Percentiles rank a stretch among this genome's conserved stretches.
Conservation (phyloP, 768 basidiomycete genomes). For the Leccinum rimulosum region DNA sequence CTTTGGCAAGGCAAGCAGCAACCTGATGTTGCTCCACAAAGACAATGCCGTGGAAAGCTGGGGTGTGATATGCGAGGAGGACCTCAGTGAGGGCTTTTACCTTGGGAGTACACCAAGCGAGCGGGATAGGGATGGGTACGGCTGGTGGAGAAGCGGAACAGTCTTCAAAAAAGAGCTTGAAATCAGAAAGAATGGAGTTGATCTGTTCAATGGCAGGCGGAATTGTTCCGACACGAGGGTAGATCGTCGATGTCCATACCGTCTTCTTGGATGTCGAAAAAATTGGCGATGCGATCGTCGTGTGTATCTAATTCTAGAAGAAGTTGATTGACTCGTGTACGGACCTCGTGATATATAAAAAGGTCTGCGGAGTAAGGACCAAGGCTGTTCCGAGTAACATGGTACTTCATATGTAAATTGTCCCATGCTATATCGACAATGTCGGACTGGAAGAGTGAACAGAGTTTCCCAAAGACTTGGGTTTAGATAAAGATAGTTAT, state of each 20-base stretch:
- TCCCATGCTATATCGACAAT: slow-evolving; percentile 51
- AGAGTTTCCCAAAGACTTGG: slow-evolving; percentile 56
- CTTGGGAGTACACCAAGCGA: slow-evolving; percentile 77
- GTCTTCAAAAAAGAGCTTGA: slow-evolving; percentile 38
- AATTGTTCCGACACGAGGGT: slow-evolving; percentile 17
- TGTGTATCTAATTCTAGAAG: slow-evolving; percentile 29
- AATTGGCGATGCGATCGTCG: slow-evolving; percentile 17
- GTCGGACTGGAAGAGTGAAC: slow-evolving; percentile 34
- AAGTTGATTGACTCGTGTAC: slow-evolving; percentile 44
- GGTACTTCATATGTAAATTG: slow-evolving; percentile 61
- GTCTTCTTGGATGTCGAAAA: slow-evolving; percentile 17
- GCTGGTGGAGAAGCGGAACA: slow-evolving; percentile 24
- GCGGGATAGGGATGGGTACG: slow-evolving; percentile 42
- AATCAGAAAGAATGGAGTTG: slow-evolving; percentile 47
- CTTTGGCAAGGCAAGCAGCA: slow-evolving; percentile 63
- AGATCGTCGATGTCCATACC: slow-evolving; percentile 31
- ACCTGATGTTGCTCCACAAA: slow-evolving; percentile 87
- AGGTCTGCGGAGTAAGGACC: slow-evolving; percentile 76
- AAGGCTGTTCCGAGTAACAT: slow-evolving; percentile 56
- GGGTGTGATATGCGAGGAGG: slow-evolving; percentile 51
- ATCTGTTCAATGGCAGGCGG: slow-evolving; percentile 47
- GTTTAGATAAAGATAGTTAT: slow-evolving; percentile 53
- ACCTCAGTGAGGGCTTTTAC: slow-evolving; percentile 59
- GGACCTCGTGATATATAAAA: slow-evolving; percentile 63
- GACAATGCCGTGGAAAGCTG: slow-evolving; percentile 74